Percentiles rank a stretch among this genome's conserved stretches.
Conservation (phyloP, 768 basidiomycete genomes). For the Boletus rubropictus region DNA sequence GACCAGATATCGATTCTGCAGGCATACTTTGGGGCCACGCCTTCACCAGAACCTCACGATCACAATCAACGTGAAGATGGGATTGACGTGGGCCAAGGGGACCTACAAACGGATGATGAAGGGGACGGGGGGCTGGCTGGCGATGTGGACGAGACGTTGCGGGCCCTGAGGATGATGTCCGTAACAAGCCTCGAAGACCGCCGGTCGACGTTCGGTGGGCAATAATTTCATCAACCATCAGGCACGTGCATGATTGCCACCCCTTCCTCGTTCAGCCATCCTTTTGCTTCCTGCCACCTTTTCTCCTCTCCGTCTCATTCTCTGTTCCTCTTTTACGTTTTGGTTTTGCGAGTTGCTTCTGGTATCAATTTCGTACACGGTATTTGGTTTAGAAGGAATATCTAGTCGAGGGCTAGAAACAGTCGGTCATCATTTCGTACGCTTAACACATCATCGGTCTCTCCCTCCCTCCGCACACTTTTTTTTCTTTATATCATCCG, state of each 20-base stretch:
- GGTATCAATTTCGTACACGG: constrained; percentile 3
- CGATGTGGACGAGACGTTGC: constrained; percentile 15
- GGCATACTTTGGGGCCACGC: constrained; percentile 36
- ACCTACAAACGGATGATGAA: not conserved
- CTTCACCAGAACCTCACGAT: not conserved
- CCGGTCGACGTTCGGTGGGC: constrained; percentile 24
- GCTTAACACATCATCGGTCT: constrained; percentile 16
- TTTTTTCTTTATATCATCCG: not conserved
- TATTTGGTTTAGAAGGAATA: constrained; percentile 9
- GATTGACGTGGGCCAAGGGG: not conserved
- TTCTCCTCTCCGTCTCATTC: too few species aligned
- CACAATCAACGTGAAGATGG: not conserved
- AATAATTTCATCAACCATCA: constrained; percentile 18
- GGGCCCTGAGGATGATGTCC: constrained; percentile 4
- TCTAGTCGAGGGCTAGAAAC: constrained; percentile 3
- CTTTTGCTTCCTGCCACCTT: too few species aligned
- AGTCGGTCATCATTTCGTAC: not conserved
- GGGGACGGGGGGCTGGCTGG: constrained; percentile 2
- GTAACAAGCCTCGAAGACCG: constrained; percentile 11
- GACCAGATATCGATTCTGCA: constrained; percentile 36
- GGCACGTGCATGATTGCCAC: constrained; percentile 7
- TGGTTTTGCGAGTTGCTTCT: constrained; percentile 10
- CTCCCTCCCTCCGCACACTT: not conserved
- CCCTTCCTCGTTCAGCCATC: not conserved
- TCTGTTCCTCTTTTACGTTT: not conserved